Conservation (phyloP, 768 basidiomycete species). For the Sarcomyxa edulis region DNA sequence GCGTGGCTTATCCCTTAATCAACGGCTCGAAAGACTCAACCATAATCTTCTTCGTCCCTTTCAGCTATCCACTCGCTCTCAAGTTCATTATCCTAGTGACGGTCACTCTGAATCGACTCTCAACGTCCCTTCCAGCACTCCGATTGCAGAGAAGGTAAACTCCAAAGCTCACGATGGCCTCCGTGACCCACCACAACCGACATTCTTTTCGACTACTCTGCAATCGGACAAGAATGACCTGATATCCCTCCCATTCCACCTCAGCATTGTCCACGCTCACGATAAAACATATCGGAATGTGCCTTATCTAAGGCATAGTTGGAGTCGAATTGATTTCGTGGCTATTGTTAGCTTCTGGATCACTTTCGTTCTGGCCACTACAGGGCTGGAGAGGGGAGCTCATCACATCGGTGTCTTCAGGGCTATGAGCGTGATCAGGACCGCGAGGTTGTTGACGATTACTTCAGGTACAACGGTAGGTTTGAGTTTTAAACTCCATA, state of each 20-base stretch:
- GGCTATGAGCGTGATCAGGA: slow-evolving; percentile 82
- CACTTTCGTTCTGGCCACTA: slow-evolving; percentile 63
- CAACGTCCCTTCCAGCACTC: slow-evolving; percentile 17
- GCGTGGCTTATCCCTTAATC: slow-evolving; percentile 41
- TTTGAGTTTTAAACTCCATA: too few species aligned
- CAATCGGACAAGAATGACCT: slow-evolving; percentile 37
- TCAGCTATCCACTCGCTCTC: slow-evolving; percentile 29
- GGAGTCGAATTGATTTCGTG: slow-evolving; percentile 86
- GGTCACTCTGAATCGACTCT: slow-evolving; percentile 8
- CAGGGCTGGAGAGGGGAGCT: slow-evolving; percentile 59
- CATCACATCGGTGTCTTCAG: slow-evolving; percentile 85
- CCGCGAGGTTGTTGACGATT: slow-evolving; percentile 76
- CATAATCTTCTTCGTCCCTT: slow-evolving; percentile 51
- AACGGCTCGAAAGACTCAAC: slow-evolving; percentile 39
- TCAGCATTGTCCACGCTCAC: slow-evolving; percentile 51
- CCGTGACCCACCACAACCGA: slow-evolving; percentile 40
- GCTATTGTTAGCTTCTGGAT: slow-evolving; percentile 89
- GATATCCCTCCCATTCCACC: slow-evolving; percentile 56
- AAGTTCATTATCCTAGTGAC: slow-evolving; percentile 17
- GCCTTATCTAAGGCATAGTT: slow-evolving; percentile 89
- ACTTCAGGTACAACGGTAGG: slow-evolving; percentile 89
- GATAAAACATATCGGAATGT: slow-evolving; percentile 61
- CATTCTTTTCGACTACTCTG: slow-evolving; percentile 45
- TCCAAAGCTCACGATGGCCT: slow-evolving; percentile 27
- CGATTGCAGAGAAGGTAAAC: slow-evolving; percentile 27